Conservation (phyloP, 139 green algal species). For the Microglena sp. region DNA sequence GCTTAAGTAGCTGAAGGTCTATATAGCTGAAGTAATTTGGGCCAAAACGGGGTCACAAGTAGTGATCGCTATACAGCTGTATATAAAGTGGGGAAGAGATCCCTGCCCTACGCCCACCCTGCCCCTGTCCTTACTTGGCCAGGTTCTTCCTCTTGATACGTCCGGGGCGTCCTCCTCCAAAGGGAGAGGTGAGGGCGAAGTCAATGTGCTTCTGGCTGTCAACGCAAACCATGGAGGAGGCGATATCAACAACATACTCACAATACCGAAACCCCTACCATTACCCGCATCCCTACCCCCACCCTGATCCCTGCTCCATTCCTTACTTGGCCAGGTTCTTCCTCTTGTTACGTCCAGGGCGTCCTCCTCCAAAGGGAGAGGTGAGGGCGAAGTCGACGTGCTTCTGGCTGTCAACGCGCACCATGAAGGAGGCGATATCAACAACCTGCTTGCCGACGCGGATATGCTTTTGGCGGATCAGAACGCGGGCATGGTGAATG, state of each 20-base stretch:
- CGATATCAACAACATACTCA: constrained; percentile 99
- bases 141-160: constrained; percentile 84
- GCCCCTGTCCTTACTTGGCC: too few relatives aligned
- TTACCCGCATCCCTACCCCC: too few relatives aligned
- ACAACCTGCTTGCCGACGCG: constrained; percentile 99
- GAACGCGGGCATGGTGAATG: constrained; percentile 96
- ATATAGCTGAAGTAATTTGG: too few relatives aligned
- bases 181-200: constrained; percentile 93
- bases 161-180: constrained; percentile 91
- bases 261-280: too few relatives aligned
- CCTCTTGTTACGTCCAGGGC: constrained; percentile 90
- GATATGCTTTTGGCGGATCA: constrained; percentile 98
- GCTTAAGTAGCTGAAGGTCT: too few relatives aligned
- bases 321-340: too few relatives aligned
- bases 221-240: constrained; percentile 93
- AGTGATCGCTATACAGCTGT: too few relatives aligned
- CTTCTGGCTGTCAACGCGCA: constrained; percentile 98
- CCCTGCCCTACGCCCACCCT: too few relatives aligned
- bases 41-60: too few relatives aligned
- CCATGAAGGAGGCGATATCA: constrained; percentile 96
- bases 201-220: constrained; percentile 99
- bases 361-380: constrained; percentile 92
- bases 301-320: too few relatives aligned
- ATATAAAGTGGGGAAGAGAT: too few relatives aligned
- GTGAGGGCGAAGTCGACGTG: constrained; percentile 99